Percentiles rank a stretch among this genome's conserved stretches.
Evolutionary conservation across 495 filamentous ascomycete species (phyloP).

Genomic region (Tuber brumale): DNA sequence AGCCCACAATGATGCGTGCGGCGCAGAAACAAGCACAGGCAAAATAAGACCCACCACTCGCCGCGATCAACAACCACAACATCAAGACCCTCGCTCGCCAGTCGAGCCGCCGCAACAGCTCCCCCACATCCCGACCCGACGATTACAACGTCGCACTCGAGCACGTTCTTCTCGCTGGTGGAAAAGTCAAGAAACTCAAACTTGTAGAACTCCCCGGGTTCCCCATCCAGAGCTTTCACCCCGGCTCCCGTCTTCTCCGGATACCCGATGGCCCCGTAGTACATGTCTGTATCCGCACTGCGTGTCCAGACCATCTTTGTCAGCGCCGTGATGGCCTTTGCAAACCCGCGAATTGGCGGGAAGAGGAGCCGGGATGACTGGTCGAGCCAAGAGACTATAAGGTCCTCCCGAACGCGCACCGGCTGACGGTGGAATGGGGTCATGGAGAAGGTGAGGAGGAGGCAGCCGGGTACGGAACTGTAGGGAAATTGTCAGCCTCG

Average conservation of each 20-base stretch:
- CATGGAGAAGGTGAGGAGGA: conserved; percentile 59
- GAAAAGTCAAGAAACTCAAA: conserved; percentile 54
- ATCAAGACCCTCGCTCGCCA: conserved; percentile 64
- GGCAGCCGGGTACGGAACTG: conserved; percentile 63
- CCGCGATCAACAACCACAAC: conserved; percentile 81
- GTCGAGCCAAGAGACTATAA: conserved; percentile 46
- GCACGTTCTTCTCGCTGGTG: conserved; percentile 38
- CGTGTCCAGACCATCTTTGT: conserved; percentile 56
- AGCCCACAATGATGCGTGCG: neutral
- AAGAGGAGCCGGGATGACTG: conserved; percentile 56
- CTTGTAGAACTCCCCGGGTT: conserved; percentile 15
- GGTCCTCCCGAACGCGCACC: conserved; percentile 53
- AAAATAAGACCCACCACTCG: conserved; percentile 50
- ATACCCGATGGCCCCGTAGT: conserved; percentile 58
- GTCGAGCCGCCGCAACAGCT: conserved; percentile 71
- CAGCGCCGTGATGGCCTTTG: conserved; percentile 53
- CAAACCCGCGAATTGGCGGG: conserved; percentile 52
- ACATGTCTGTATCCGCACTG: conserved; percentile 51
- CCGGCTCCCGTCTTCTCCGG: conserved; percentile 55
- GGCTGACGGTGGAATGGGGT: conserved; percentile 60
- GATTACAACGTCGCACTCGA: conserved; percentile 77
- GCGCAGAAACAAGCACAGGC: neutral
- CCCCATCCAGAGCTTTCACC: conserved; percentile 1
- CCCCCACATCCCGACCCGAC: conserved; percentile 84
- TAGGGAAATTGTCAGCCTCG: conserved; percentile 1